Conservation (phyloP, 2,329 filamentous ascomycete species). For the Aureobasidium subglaciale region DNA sequence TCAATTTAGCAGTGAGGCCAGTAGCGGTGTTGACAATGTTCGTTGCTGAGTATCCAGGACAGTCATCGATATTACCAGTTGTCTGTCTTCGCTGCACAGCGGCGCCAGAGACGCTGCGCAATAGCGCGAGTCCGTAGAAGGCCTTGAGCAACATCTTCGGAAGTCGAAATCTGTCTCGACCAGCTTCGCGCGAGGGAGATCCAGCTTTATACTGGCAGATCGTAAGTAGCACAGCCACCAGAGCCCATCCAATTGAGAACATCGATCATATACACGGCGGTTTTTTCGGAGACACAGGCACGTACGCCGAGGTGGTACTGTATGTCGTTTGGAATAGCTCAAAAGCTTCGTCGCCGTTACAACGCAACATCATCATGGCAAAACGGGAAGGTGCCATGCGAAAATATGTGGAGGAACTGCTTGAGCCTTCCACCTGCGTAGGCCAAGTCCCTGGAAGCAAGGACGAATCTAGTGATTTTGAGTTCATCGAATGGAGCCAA, state of each 20-base stretch:
- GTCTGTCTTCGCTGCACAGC: not conserved
- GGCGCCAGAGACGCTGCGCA: not conserved
- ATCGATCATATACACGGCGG: conserved; percentile 1
- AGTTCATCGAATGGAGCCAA: not conserved
- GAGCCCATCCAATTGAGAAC: not conserved
- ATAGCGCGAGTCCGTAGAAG: not conserved
- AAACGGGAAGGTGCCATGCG: not conserved
- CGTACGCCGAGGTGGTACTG: not conserved
- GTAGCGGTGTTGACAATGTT: conserved; percentile 42
- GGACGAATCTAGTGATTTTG: not conserved
- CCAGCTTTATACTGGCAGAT: conserved; percentile 1
- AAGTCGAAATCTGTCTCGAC: not conserved
- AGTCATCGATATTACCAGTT: conserved; percentile 28
- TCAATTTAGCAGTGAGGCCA: conserved; percentile 47
- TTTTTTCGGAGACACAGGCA: not conserved
- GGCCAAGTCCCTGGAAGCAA: not conserved
- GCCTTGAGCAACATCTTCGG: conserved; percentile 1
- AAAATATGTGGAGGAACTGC: not conserved
- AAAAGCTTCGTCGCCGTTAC: not conserved
- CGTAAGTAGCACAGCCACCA: conserved; percentile 2
- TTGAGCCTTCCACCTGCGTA: not conserved
- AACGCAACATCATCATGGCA: not conserved
- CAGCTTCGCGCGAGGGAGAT: not conserved
- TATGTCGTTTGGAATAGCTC: not conserved
- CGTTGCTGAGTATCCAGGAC: conserved; percentile 61